phyloP scores from a whole-genome alignment of 257 asterid species.

The Penstemon eatonii region DNA sequence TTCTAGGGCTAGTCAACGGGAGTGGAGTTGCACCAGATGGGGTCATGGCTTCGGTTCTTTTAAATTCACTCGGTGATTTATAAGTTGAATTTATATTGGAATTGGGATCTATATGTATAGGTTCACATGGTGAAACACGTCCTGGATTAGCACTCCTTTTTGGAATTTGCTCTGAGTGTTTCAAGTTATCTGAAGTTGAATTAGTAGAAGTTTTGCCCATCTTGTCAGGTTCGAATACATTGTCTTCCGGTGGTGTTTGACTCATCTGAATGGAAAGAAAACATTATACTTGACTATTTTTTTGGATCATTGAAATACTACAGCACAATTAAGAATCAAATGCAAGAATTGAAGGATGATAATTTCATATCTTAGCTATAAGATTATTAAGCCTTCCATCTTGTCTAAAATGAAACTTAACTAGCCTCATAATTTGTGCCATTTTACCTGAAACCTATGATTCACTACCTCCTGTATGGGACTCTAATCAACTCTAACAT shows the following conservation, averaged over 20 bases:
- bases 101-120: slow-evolving; percentile 14
- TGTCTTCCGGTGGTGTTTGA: slow-evolving; percentile 32
- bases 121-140: slow-evolving; percentile 31
- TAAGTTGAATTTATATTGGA: slow-evolving; percentile 23
- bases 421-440: not conserved
- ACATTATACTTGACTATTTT: not conserved
- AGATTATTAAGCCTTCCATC: not conserved
- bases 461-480: not conserved
- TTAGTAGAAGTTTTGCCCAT: slow-evolving; percentile 28
- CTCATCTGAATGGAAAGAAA: slow-evolving; percentile 42
- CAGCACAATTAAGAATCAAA: slow-evolving; percentile 8
- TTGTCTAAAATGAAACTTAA: not conserved
- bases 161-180: slow-evolving; percentile 29
- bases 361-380: not conserved
- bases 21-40: slow-evolving; percentile 21
- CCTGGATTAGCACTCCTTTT: slow-evolving; percentile 29
- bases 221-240: slow-evolving; percentile 19
- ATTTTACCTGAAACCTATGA: slow-evolving; percentile 2
- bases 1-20: slow-evolving; percentile 33
- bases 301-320: not conserved
- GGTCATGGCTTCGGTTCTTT: slow-evolving; percentile 23
- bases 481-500: not conserved
- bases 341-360: slow-evolving; percentile 11
- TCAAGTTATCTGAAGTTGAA: slow-evolving; percentile 33
- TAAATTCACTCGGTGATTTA: slow-evolving; percentile 24